Evolutionary conservation across 768 basidiomycete species (phyloP).

Genomic region (Podaxis carcinomalis): DNA sequence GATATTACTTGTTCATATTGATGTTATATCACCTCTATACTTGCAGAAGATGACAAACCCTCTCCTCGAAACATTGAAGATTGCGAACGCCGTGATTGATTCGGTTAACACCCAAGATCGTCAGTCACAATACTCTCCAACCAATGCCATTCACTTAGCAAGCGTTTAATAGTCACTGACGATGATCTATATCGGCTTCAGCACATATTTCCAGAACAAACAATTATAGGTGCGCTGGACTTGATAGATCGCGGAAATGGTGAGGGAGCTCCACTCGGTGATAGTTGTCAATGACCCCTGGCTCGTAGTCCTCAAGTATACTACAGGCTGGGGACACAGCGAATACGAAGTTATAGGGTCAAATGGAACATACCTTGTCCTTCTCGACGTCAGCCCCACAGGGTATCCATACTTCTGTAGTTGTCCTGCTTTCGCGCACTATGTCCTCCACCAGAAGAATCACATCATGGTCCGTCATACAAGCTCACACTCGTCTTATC

Average conservation of each 20-base stretch:
- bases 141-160: neutral
- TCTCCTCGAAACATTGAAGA: neutral
- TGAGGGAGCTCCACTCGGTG: constrained; percentile 22
- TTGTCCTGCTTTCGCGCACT: constrained; percentile 69
- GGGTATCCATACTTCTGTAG: constrained; percentile 57
- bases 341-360: constrained; percentile 70
- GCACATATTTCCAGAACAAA: constrained; percentile 55
- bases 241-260: constrained; percentile 71
- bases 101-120: neutral
- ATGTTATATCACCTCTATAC: neutral
- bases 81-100: constrained; percentile 8
- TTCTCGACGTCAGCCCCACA: constrained; percentile 37
- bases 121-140: neutral
- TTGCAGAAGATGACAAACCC: neutral
- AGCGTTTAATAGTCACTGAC: constrained; percentile 29
- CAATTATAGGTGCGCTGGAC: constrained; percentile 69
- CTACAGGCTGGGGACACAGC: constrained; percentile 48
- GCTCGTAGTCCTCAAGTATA: constrained; percentile 48
- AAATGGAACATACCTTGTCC: constrained; percentile 56
- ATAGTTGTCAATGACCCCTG: neutral
- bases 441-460: constrained; percentile 54
- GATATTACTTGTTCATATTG: neutral
- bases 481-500: neutral
- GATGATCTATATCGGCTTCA: constrained; percentile 53
- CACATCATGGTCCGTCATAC: constrained; percentile 55